A percentile compares a stretch with the other conserved stretches of the same genome.
Evolutionary conservation across 2,329 filamentous ascomycete genomes (phyloP).

Genomic region (Aulographum hederae): DNA sequence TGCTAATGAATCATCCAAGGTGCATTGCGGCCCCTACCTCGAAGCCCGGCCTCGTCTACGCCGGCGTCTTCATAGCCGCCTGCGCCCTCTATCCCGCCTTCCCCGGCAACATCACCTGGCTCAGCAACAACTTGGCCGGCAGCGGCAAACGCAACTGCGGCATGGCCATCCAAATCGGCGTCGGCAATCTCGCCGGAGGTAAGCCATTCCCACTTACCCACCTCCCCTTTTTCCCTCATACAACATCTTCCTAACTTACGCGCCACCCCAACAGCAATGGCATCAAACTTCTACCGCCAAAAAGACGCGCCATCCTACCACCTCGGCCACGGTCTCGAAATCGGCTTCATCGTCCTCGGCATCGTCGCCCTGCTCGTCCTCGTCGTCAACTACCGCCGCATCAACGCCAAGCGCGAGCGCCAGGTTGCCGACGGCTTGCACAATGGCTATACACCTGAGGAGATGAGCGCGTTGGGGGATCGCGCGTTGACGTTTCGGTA

Average conservation of each 20-base stretch:
- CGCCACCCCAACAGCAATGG: slow-evolving; percentile 33
- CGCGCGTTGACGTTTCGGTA: slow-evolving; percentile 45
- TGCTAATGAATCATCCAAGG: not conserved
- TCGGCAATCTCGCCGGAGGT: slow-evolving; percentile 21
- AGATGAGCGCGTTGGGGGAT: slow-evolving; percentile 41
- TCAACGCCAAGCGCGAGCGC: slow-evolving; percentile 27
- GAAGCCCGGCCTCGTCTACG: slow-evolving; percentile 18
- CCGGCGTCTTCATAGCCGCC: slow-evolving; percentile 7
- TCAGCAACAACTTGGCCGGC: slow-evolving; percentile 33
- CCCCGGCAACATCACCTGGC: slow-evolving; percentile 30
- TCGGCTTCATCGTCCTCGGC: slow-evolving; percentile 29
- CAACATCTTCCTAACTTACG: not conserved
- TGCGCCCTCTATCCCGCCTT: not conserved
- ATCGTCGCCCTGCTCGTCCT: slow-evolving; percentile 28
- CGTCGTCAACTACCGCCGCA: slow-evolving; percentile 21
- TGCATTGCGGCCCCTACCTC: slow-evolving; percentile 7
- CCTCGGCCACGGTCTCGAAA: slow-evolving; percentile 31
- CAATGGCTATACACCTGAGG: slow-evolving; percentile 26
- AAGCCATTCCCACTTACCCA: slow-evolving; percentile 1
- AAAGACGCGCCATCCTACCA: slow-evolving; percentile 30
- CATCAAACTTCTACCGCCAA: slow-evolving; percentile 50
- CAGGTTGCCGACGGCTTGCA: slow-evolving; percentile 18
- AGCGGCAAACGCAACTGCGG: slow-evolving; percentile 33
- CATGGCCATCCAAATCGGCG: slow-evolving; percentile 29
- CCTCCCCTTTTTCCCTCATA: no score